These are phyloP conservation scores for Moringa oleifera DNA, from an alignment of 345 rosid genomes.

Conservation along the genomic window DNA sequence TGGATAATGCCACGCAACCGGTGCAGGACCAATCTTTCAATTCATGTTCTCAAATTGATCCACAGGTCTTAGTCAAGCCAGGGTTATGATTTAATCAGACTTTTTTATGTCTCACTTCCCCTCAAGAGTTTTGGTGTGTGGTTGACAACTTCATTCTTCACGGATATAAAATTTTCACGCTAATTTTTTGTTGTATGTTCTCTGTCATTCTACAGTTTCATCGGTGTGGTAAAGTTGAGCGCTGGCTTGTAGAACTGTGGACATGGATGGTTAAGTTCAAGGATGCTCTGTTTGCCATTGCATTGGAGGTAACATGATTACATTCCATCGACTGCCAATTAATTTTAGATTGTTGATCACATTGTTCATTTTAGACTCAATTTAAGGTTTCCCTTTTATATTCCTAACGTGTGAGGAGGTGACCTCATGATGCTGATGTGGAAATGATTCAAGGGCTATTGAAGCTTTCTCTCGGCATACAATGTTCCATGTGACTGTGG, in stretches of 20 bases:
- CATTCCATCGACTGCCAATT: slow-evolving; percentile 2
- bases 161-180: too few species aligned
- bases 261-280: slow-evolving; percentile 77
- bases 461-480: neutral
- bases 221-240: slow-evolving; percentile 58
- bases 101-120: too few species aligned
- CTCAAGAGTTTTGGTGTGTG: too few species aligned
- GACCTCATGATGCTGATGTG: neutral
- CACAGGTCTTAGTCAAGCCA: too few species aligned
- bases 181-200: neutral
- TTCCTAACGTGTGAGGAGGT: neutral
- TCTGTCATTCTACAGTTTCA: slow-evolving; percentile 35
- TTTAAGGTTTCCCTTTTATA: neutral
- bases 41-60: too few species aligned
- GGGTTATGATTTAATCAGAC: too few species aligned
- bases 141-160: too few species aligned
- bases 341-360: neutral
- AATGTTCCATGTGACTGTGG: neutral
- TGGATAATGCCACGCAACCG: neutral
- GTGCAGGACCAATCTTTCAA: neutral
- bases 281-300: slow-evolving; percentile 53
- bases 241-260: slow-evolving; percentile 84
- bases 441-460: neutral
- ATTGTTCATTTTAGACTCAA: neutral
- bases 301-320: slow-evolving; percentile 53